Evolutionary conservation across 2,329 filamentous ascomycete species (phyloP), one percentile per base, ranked within the genome.

Genomic region (Botrytis cinerea): DNA sequence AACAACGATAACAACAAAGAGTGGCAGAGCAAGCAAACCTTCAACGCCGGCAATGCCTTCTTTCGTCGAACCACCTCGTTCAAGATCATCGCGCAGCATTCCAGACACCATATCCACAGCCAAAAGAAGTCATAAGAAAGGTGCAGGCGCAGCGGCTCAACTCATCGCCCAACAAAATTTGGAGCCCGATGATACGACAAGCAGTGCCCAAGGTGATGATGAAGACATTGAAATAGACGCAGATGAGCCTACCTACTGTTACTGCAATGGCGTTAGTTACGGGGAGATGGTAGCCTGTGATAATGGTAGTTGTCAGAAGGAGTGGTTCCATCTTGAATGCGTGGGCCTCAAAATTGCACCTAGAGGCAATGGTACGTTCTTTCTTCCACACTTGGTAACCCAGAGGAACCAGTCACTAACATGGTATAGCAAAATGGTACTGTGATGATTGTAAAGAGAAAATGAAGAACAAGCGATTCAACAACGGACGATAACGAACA

Each of bases 211-310:
- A 59, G 83, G 82, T 46, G 84, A 86, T 20, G 85, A 85, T 38
- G 85, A 84, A 1, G 90, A 89, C 20, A 89, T 90, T 12, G 89
- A 92, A 51, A 85, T 86, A 54, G 91, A 92, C 75, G 89, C 87
- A 6, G 89, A 92, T 76, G 92, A 95, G 80, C 91, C 90, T 54
- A 86, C 89, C 22, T 95, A 95, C 81, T 94, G 93, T 82, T 93
- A 93, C 82, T 94, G 93, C 81, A 92, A 94, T 78, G 88, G 90
- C 66, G 90, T 94, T 72, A 94, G 92, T 79, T 95, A 94, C 80
- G 92, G 93, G 32, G 92, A 93, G 83, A 95, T 95, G 93, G 92
- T 95, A 61, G 93, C 91, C 3, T 95, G 92, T 80, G 93, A 95
- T 80, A 90, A 89, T 12, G 88, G 91, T 74, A 88, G 89, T 67